A percentile compares a stretch with the other conserved stretches of the same genome.
phyloP scores from a whole-genome alignment of 768 basidiomycete genomes.

The Dendrothele bispora region DNA sequence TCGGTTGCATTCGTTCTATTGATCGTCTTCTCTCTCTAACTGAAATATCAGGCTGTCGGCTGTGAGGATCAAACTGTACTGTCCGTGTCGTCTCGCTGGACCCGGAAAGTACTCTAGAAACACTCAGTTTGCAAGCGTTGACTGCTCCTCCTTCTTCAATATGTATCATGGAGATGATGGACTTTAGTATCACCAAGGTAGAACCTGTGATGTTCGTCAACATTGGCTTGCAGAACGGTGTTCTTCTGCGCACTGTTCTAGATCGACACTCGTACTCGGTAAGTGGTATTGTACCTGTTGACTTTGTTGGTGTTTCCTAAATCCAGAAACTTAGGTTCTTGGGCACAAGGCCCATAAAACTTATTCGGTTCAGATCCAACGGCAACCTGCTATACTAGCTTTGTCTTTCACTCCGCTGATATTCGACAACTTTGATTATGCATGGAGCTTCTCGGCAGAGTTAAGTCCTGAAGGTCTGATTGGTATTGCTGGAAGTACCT shows the following conservation, averaged over 20 bases:
- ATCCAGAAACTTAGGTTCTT: constrained; percentile 64
- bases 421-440: constrained; percentile 93
- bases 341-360: constrained; percentile 88
- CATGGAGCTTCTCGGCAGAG: constrained; percentile 96
- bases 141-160: constrained; percentile 96
- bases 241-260: constrained; percentile 90
- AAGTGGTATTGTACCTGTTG: constrained; percentile 18
- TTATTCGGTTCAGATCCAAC: constrained; percentile 86
- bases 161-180: constrained; percentile 96
- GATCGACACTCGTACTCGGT: constrained; percentile 98
- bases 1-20: constrained; percentile 7
- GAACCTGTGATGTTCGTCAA: constrained; percentile 97
- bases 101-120: constrained; percentile 93
- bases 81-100: constrained; percentile 97
- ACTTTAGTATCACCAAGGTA: constrained; percentile 94
- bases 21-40: constrained; percentile 8
- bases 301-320: neutral
- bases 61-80: constrained; percentile 99
- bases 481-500: constrained; percentile 89
- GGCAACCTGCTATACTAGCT: constrained; percentile 89
- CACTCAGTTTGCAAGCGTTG: constrained; percentile 93
- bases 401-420: constrained; percentile 98
- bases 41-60: constrained; percentile 81
- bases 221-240: constrained; percentile 95
- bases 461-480: constrained; percentile 96